Percentiles rank a stretch among this genome's conserved stretches.
Evolutionary conservation across 192 early-diverging fungal genomes (phyloP).

Genomic region (Coemansia sp.): DNA sequence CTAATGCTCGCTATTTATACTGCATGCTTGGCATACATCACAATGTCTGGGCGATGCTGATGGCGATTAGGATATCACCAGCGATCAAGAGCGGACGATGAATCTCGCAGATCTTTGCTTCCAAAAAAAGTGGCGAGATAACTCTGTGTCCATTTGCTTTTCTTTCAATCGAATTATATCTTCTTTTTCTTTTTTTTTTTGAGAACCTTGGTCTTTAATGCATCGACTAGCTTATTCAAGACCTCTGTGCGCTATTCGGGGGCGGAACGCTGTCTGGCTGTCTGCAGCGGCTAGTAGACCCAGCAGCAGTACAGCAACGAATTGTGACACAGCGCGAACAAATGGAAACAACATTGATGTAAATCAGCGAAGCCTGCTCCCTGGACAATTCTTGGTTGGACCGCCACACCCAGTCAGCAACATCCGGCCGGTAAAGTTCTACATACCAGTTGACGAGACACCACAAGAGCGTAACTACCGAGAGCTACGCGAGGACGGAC

Average conservation of each 20-base stretch:
- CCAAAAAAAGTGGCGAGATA: neutral
- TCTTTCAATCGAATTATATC: neutral
- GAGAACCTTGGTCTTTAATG: neutral
- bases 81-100: neutral
- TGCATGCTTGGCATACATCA: neutral
- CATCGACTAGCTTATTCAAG: neutral
- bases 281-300: neutral
- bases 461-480: conserved; percentile 29
- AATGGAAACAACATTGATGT: neutral
- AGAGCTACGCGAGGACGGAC: conserved; percentile 34
- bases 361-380: conserved; percentile 26
- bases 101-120: conserved; percentile 3
- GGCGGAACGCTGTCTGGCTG: neutral
- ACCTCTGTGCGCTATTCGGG: neutral
- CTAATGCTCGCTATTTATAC: neutral
- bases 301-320: neutral
- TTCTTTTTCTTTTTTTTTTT: neutral
- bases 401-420: conserved; percentile 49
- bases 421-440: conserved; percentile 42
- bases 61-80: neutral
- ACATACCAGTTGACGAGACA: conserved; percentile 41
- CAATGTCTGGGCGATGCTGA: too few relatives aligned
- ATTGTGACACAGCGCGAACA: neutral
- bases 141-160: neutral
- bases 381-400: conserved; percentile 48